Base-by-base conservation (phyloP, 148 eudicot genomes). In the Persicaria maculosa region DNA sequence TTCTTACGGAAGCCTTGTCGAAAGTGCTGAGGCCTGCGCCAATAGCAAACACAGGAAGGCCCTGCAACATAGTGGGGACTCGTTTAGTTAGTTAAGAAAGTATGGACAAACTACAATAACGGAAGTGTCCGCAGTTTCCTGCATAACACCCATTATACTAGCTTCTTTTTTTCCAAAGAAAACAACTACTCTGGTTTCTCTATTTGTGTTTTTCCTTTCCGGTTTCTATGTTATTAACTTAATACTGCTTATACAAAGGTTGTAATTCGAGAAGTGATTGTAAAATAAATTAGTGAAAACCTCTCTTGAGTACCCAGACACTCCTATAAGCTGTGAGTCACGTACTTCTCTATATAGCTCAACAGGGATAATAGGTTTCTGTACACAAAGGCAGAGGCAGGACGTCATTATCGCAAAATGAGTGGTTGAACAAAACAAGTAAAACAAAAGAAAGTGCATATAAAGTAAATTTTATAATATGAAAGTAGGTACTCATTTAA, bases 1-100 rank as follows among this genome's bases (percentile, higher is more conserved):
- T 45, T 53, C 80, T 81, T 74, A 81, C 83, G 74, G 80, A 81
- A 47, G 83, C 83, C 59, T 81, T 74, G 77, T 81, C 83, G 50
- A 57, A 81, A 50, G 83, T 81, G 80, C 83, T 81, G 15, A 50
- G 80, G 20, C 80, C 83, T 2, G 71, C 83, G 44, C 83, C 83
- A 50, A 77, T 74, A 47, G 83, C 83, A 68, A 81, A 69, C 15
- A 81, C 83, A 57, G 83, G 83, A 74, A 77, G 83, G 47, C 83
- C 83, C 83, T 81, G 80, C 43, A 74, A 50, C 22, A 74, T 16
- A 50, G 57, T 20, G 65, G 15, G 65, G 22, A 22, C 65, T 22
- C 40, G 40, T 31, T 31, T 31, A 19, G 40, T 59, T 59, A 22
- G 40, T 22, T 59, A 36, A 59, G 65, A 59, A 59, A 20, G 20